Percentiles rank a stretch among this genome's conserved stretches.
Conservation (phyloP, 2,329 filamentous ascomycete species). For the Claviceps monticola region DNA sequence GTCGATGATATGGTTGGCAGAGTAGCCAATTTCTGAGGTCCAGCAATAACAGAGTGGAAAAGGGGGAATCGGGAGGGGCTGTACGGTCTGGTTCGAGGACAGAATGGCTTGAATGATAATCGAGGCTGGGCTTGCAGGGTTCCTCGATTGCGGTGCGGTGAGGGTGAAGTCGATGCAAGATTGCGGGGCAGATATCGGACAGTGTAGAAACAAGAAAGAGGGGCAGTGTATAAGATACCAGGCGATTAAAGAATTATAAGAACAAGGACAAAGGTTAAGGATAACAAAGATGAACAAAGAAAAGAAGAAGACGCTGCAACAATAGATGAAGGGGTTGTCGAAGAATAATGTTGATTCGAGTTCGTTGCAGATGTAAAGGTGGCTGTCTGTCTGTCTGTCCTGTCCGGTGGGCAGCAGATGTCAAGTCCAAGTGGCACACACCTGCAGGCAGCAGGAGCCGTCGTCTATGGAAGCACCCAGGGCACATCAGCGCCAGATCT, state of each 20-base stretch:
- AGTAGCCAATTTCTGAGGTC: background rate
- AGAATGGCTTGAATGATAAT: conserved; percentile 2
- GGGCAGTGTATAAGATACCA: background rate
- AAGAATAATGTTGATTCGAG: background rate
- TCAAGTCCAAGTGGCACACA: background rate
- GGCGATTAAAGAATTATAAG: background rate
- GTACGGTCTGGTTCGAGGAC: background rate
- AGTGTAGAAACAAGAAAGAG: background rate
- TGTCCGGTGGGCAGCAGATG: background rate
- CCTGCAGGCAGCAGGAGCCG: background rate
- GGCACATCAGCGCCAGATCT: too few relatives aligned
- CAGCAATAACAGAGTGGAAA: background rate
- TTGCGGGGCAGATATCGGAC: background rate
- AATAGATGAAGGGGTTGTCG: background rate
- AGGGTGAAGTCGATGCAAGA: background rate
- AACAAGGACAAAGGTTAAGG: background rate
- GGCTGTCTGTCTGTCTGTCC: background rate
- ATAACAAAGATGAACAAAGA: background rate
- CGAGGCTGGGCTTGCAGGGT: background rate
- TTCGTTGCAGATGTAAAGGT: background rate
- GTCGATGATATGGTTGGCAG: background rate
- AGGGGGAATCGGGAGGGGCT: background rate
- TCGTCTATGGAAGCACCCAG: too few relatives aligned
- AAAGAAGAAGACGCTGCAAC: background rate
- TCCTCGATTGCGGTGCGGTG: background rate